These are phyloP conservation scores for Cafeteria roenbergensis DNA, from an alignment of 108 stramenopile species.

Conservation along the genomic window DNA sequence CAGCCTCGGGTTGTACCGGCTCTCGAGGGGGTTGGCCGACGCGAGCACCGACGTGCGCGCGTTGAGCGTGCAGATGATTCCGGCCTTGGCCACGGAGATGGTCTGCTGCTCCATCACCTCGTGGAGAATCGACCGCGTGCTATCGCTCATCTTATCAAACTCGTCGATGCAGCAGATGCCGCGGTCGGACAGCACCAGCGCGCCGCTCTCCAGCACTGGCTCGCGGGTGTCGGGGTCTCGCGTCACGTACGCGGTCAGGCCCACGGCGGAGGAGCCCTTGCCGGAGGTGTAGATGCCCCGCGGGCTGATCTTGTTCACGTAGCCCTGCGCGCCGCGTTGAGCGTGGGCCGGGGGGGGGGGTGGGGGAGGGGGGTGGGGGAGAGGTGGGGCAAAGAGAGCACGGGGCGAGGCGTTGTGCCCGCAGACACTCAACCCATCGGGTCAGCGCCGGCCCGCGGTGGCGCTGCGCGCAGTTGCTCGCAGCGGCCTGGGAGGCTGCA, in stretches of 20 bases:
- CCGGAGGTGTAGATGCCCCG: constrained; percentile 96
- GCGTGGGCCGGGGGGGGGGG: too few species aligned
- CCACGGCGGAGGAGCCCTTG: constrained; percentile 89
- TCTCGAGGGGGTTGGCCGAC: constrained; percentile 90
- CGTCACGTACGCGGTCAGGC: constrained; percentile 91
- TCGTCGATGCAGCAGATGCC: constrained; percentile 95
- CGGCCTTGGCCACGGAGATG: constrained; percentile 91
- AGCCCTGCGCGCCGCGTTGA: too few species aligned
- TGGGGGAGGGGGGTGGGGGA: too few species aligned
- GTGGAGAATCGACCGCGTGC: constrained; percentile 89
- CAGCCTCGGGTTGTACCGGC: constrained; percentile 84
- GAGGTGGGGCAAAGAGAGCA: too few species aligned
- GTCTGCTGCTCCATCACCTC: constrained; percentile 99
- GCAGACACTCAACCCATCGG: too few species aligned
- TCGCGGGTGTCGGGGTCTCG: constrained; percentile 95
- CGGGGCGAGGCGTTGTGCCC: too few species aligned
- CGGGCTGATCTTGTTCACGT: constrained; percentile 86
- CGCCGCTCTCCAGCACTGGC: constrained; percentile 87
- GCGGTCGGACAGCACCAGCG: constrained; percentile 83
- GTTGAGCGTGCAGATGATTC: constrained; percentile 91
- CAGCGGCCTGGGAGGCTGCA: too few species aligned
- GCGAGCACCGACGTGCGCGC: constrained; percentile 92
- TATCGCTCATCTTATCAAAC: constrained; percentile 95
- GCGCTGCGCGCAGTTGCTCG: too few species aligned
- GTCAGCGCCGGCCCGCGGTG: too few species aligned